phyloP scores from a whole-genome alignment of 768 basidiomycete genomes.

The Mycena metata region DNA sequence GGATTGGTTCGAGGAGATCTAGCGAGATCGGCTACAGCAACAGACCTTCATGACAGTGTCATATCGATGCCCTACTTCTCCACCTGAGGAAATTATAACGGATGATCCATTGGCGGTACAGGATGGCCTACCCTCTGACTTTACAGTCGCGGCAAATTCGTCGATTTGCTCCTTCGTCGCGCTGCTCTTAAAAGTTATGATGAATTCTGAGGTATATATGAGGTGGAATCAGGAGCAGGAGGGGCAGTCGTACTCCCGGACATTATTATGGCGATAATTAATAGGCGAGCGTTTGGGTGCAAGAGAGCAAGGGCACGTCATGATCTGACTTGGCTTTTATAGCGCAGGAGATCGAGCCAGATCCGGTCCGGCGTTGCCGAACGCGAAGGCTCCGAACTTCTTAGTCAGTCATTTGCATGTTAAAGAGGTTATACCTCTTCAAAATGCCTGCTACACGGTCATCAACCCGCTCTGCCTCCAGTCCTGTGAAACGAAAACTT shows the following conservation, averaged over 20 bases:
- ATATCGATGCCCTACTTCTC: constrained; percentile 57
- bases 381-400: no score
- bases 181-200: no score
- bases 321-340: constrained; percentile 1
- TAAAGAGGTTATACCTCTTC: constrained; percentile 4
- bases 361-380: no score
- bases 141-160: constrained; percentile 55
- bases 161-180: constrained; percentile 58
- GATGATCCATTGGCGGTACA: neutral
- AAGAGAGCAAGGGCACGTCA: neutral
- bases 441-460: constrained; percentile 54
- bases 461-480: constrained; percentile 45
- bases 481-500: constrained; percentile 26
- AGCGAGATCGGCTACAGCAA: neutral
- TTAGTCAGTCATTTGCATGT: neutral
- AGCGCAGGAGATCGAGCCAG: neutral
- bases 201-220: constrained; percentile 55
- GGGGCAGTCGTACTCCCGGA: constrained; percentile 28
- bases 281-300: neutral
- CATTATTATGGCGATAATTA: constrained; percentile 14
- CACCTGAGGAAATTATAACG: constrained; percentile 49
- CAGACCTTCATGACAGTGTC: constrained; percentile 55
- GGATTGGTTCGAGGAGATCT: neutral
- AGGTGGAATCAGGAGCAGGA: neutral
- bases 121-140: constrained; percentile 50